phyloP scores from a whole-genome alignment of 1,139 yeast genomes.

The Hansenula sp. region DNA sequence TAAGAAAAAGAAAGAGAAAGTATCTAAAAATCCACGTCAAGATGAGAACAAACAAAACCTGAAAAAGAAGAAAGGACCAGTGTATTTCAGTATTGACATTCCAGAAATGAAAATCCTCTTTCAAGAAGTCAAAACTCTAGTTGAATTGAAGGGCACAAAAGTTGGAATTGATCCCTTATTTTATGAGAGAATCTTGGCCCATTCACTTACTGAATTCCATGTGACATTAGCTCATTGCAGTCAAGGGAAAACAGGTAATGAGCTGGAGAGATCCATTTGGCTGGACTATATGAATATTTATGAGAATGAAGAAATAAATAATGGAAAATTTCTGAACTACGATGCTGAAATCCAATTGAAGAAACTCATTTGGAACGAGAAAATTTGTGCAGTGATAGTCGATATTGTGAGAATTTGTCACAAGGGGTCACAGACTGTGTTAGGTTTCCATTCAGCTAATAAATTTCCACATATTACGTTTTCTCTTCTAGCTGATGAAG shows the following conservation, averaged over 20 bases:
- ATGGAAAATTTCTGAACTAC: conserved; percentile 12
- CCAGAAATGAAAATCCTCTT: conserved; percentile 6
- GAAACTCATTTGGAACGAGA: conserved; percentile 46
- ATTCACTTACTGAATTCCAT: conserved; percentile 46
- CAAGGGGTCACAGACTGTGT: conserved; percentile 17
- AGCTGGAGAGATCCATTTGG: conserved; percentile 28
- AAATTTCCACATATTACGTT: conserved; percentile 68
- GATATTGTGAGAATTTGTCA: conserved; percentile 31
- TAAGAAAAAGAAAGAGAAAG: conserved; percentile 14
- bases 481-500: conserved; percentile 49
- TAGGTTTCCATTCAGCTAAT: conserved; percentile 37
- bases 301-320: conserved; percentile 2
- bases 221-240: conserved; percentile 67
- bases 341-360: conserved; percentile 38
- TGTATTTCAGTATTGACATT: conserved; percentile 35
- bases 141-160: conserved; percentile 1
- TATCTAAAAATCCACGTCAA: conserved; percentile 11
- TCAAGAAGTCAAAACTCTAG: too few relatives aligned
- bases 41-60: conserved; percentile 11
- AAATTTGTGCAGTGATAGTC: conserved; percentile 56
- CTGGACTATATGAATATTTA: conserved; percentile 23
- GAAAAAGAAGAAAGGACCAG: conserved; percentile 27
- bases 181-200: background rate
- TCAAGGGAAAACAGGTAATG: conserved; percentile 26
- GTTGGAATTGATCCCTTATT: conserved; percentile 15